Evolutionary conservation across 306 rosid genomes (phyloP), one percentile per base, ranked within the genome.

Genomic region (Acacia confusa): DNA sequence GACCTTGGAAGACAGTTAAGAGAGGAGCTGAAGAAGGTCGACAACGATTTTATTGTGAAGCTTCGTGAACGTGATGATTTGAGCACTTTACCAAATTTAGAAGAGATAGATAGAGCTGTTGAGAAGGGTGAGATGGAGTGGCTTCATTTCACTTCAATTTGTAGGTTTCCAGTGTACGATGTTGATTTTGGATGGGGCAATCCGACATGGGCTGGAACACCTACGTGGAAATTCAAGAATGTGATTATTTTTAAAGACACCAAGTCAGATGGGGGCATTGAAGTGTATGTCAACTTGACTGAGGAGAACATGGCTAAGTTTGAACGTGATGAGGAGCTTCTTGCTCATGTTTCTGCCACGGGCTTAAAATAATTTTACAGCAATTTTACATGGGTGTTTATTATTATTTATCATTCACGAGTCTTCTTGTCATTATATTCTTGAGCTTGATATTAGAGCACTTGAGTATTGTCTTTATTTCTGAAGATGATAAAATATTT

Each of bases 171-270:
- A 6, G 76, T 86, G 52, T 86, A 86, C 3, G 89, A 86, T 1
- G 82, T 67, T n/a, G 84, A 83, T 55, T 86, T 86, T 67, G 90
- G 92, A 10, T 86, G 87, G 87, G 92, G 92, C 3, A 68, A 64
- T 58, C 90, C 88, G 3, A 43, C 65, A 0, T 86, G 81, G 88
- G 88, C 80, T 5, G 82, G 81, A 0, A 65, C 78, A 10, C 87
- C 87, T 1, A 73, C 79, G 1, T 70, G 79, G 60, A 76, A 68
- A 38, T 80, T 80, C 61, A 82, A 85, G 72, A 86, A 86, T 22
- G 22, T 78, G 0, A 81, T 85, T 16, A 50, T 53, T 13, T 85
- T 89, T 53, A 52, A 72, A 7, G 90, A 85, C 22, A 75, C 89
- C 6, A 52, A 52, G 24, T 52, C 25, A 52, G 9, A 7, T 52